These are phyloP conservation scores for Calonectria pteridis DNA, from an alignment of 2,329 filamentous ascomycete species.

Conservation along the genomic window DNA sequence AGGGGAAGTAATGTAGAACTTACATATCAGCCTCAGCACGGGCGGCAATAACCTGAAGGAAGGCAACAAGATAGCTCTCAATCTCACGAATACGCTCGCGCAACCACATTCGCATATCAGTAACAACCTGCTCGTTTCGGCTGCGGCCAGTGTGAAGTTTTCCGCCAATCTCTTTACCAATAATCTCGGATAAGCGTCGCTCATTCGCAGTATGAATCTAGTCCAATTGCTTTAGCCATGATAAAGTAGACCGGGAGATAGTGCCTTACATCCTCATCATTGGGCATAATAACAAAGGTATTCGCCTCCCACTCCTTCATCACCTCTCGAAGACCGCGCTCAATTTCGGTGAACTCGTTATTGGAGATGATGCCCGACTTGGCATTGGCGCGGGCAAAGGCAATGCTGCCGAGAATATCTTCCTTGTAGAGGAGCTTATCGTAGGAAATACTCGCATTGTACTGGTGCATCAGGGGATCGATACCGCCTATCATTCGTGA, in stretches of 20 bases:
- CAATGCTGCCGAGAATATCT: constrained; percentile 84
- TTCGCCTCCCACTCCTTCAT: constrained; percentile 65
- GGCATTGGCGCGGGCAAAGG: constrained; percentile 84
- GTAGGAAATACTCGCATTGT: constrained; percentile 85
- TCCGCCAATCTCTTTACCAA: constrained; percentile 77
- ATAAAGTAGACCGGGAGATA: background rate
- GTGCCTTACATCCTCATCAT: background rate
- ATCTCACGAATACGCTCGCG: constrained; percentile 42
- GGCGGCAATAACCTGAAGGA: constrained; percentile 39
- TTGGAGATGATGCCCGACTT: constrained; percentile 80
- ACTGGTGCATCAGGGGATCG: constrained; percentile 87
- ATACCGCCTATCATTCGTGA: constrained; percentile 61
- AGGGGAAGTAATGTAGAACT: background rate
- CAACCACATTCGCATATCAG: constrained; percentile 78
- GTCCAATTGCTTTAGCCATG: constrained; percentile 29
- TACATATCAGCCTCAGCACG: constrained; percentile 49
- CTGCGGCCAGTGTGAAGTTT: constrained; percentile 80
- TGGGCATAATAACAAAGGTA: constrained; percentile 61
- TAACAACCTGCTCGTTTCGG: constrained; percentile 80
- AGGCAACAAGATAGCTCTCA: constrained; percentile 40
- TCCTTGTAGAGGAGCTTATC: constrained; percentile 83
- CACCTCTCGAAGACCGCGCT: constrained; percentile 74
- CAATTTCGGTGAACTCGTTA: constrained; percentile 80
- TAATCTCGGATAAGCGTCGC: constrained; percentile 73
- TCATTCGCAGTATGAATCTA: constrained; percentile 67